Conservation (phyloP, 805 yeast genomes). For the Metschnikowia peoriensis region DNA sequence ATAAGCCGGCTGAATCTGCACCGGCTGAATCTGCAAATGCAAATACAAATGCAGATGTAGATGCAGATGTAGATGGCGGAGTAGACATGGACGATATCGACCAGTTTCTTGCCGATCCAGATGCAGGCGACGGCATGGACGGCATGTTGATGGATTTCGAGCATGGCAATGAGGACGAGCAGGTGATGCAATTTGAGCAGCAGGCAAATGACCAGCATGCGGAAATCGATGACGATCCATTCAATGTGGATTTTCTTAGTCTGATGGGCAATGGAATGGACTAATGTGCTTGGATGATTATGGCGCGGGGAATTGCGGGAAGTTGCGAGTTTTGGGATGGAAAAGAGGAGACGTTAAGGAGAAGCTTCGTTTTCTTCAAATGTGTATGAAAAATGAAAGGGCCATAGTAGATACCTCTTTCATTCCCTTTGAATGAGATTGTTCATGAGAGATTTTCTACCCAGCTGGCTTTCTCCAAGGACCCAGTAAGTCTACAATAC, state of each 20-base stretch:
- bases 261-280: slow-evolving; percentile 35
- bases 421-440: too few relatives aligned
- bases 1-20: background rate
- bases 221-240: slow-evolving; percentile 30
- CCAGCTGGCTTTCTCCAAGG: too few relatives aligned
- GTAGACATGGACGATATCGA: slow-evolving; percentile 20
- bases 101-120: slow-evolving; percentile 18
- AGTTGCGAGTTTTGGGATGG: background rate
- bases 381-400: too few relatives aligned
- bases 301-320: background rate
- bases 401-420: too few relatives aligned
- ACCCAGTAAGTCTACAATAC: too few relatives aligned
- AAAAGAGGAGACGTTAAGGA: too few relatives aligned
- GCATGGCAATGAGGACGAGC: slow-evolving; percentile 9
- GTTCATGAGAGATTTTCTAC: too few relatives aligned
- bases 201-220: slow-evolving; percentile 3
- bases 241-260: slow-evolving; percentile 35
- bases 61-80: background rate
- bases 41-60: background rate
- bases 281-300: slow-evolving; percentile 1
- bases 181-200: slow-evolving; percentile 11
- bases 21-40: background rate
- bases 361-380: too few relatives aligned
- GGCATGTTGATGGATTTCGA: slow-evolving; percentile 20
- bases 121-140: slow-evolving; percentile 15